phyloP scores from a whole-genome alignment of 371 early-diverging fungal species.

The Chytridium lagenaria region DNA sequence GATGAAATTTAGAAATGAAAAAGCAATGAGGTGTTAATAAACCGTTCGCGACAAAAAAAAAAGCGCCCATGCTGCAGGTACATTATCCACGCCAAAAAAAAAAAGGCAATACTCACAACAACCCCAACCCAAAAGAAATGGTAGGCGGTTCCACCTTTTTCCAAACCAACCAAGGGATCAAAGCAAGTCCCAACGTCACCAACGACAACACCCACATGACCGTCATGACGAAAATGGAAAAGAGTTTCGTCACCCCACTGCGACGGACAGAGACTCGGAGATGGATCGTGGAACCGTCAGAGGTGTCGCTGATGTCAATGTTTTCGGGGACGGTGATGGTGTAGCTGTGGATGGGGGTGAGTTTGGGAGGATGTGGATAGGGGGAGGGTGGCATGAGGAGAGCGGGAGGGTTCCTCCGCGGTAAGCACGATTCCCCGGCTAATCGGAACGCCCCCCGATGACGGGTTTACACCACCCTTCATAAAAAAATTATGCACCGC shows the following conservation, averaged over 20 bases:
- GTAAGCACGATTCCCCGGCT: no score
- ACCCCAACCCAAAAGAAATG: conserved; percentile 22
- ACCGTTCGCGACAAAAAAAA: no score
- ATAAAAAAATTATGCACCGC: no score
- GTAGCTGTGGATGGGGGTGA: not conserved
- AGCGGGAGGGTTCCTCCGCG: no score
- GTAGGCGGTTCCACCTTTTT: conserved; percentile 40
- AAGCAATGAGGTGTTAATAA: no score
- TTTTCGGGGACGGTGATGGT: conserved; percentile 10
- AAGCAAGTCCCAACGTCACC: conserved; percentile 21
- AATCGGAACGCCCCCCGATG: no score
- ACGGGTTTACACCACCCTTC: no score
- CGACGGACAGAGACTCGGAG: conserved; percentile 5
- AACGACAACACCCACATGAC: conserved; percentile 34
- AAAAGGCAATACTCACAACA: conserved; percentile 24
- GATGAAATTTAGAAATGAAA: no score
- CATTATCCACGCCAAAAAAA: no score
- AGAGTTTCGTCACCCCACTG: conserved; percentile 26
- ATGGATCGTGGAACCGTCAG: not conserved
- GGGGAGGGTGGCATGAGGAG: no score
- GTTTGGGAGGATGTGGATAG: no score
- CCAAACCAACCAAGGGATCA: conserved; percentile 24
- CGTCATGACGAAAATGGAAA: conserved; percentile 30
- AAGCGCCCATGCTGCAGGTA: no score
- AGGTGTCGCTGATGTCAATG: not conserved